Conservation (phyloP, 768 basidiomycete species). For the Dentipellis fragilis region DNA sequence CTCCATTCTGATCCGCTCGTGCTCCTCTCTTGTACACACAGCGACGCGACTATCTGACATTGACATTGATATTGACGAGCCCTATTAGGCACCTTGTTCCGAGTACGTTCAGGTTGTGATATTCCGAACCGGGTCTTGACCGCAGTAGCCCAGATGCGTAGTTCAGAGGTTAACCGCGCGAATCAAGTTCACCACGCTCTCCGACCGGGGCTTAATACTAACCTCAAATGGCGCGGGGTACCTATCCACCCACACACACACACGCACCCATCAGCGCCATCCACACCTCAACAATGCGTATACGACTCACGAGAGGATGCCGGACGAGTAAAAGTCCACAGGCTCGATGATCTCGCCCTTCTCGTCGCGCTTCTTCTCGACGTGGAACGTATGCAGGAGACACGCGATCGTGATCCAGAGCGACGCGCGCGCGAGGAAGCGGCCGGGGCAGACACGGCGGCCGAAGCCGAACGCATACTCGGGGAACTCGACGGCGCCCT, state of each 20-base stretch:
- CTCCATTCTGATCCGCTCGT: too few relatives aligned
- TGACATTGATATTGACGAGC: too few relatives aligned
- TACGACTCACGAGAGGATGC: constrained; percentile 14
- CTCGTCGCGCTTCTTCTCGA: constrained; percentile 9
- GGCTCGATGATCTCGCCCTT: constrained; percentile 12
- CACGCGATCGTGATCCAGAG: constrained; percentile 12
- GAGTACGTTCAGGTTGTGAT: too few relatives aligned
- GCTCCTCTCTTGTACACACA: too few relatives aligned
- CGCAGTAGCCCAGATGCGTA: too few relatives aligned
- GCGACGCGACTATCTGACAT: too few relatives aligned
- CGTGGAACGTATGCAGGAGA: constrained; percentile 10
- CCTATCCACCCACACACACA: not conserved
- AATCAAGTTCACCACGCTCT: not conserved
- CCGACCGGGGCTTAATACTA: not conserved
- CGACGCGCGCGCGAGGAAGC: constrained; percentile 13
- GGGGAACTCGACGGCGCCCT: constrained; percentile 8
- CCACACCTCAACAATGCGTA: too few relatives aligned
- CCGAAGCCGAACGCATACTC: constrained; percentile 10
- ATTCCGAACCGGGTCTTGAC: too few relatives aligned
- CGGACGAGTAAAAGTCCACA: constrained; percentile 7
- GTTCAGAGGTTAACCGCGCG: not conserved
- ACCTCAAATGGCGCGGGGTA: not conserved
- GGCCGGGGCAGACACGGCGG: constrained; percentile 11
- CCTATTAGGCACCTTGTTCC: too few relatives aligned
- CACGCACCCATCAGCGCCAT: not conserved